A percentile compares a stretch with the other conserved stretches of the same genome.
Conservation (phyloP, 192 early-diverging fungal genomes). For the Coemansia sp. region DNA sequence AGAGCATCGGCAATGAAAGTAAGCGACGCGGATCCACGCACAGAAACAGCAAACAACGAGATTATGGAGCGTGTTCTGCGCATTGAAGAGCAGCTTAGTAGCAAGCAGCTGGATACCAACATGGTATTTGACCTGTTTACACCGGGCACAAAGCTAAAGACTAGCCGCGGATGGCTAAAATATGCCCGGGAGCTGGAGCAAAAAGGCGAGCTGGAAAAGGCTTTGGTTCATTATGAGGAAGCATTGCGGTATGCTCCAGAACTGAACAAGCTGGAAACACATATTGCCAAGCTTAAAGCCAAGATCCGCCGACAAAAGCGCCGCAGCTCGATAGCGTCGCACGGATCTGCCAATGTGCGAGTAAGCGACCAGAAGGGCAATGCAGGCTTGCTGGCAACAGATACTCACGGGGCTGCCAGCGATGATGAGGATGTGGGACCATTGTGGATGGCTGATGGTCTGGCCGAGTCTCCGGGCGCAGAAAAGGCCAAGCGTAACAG, state of each 20-base stretch:
- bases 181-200: constrained; percentile 54
- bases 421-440: constrained; percentile 28
- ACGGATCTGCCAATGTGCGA: constrained; percentile 24
- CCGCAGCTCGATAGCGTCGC: constrained; percentile 35
- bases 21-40: constrained; percentile 17
- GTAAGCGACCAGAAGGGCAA: constrained; percentile 7
- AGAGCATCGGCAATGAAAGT: constrained; percentile 19
- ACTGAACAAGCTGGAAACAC: constrained; percentile 43
- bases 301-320: constrained; percentile 28
- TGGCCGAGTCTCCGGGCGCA: constrained; percentile 46
- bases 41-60: constrained; percentile 30
- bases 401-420: background rate
- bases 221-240: constrained; percentile 53
- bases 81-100: constrained; percentile 44
- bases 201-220: constrained; percentile 44
- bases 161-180: constrained; percentile 53
- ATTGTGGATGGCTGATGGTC: constrained; percentile 39
- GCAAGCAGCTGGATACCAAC: constrained; percentile 25
- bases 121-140: constrained; percentile 52
- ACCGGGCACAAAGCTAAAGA: constrained; percentile 59
- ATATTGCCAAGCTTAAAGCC: constrained; percentile 45
- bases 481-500: constrained; percentile 44
- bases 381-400: background rate
- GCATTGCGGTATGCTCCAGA: constrained; percentile 51
- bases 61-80: constrained; percentile 50